Evolutionary conservation across 169 alveolate genomes (phyloP), one percentile per base, ranked within the genome.

Genomic region (Ichthyophthirius multifiliis): DNA sequence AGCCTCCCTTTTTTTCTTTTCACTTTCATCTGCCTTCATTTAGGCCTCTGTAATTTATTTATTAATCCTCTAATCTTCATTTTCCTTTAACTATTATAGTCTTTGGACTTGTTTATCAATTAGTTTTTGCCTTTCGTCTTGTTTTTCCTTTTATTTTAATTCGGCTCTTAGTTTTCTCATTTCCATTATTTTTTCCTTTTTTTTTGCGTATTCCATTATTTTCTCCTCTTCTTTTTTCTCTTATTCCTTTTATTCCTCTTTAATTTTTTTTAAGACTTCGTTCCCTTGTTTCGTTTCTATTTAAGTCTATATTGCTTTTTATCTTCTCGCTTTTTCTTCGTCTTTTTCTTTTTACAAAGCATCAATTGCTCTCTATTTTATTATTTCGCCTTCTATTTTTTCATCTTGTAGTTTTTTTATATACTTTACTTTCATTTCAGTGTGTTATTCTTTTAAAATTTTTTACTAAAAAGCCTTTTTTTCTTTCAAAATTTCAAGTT

Each of bases 21-120:
- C 92, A 16, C 18, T 44, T 44, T 84, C 83, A 74, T 87, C 84
- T 27, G 93, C 92, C 45, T 88, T 88, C n/a, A 87, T 90, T 76
- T 91, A 92, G 2, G 93, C 92, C 63, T 88, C 96, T 45, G 75
- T 75, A 1, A 88, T 86, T 34, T 83, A 75, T 46, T 88, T 91
- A 76, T 82, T 87, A 34, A 91, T 63, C 15, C 85, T 82, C 37
- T 63, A 79, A 27, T 91, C 89, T 62, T 88, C 91, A 45, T 90
- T 82, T 30, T 75, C 67, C 31, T 83, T 73, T 20, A 76, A 48
- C 15, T 43, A 67, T 20, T 44, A 34, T 15, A 88, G 77, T 41
- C 73, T 41, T 30, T 81, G 90, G 3, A 82, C 74, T 83, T 91
- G 83, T 65, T 75, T 73, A 47, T 91, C 92, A 45, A 88, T 85